These are phyloP conservation scores for Fusarium ambrosium DNA, from an alignment of 2,329 filamentous ascomycete genomes.

Conservation along the genomic window DNA sequence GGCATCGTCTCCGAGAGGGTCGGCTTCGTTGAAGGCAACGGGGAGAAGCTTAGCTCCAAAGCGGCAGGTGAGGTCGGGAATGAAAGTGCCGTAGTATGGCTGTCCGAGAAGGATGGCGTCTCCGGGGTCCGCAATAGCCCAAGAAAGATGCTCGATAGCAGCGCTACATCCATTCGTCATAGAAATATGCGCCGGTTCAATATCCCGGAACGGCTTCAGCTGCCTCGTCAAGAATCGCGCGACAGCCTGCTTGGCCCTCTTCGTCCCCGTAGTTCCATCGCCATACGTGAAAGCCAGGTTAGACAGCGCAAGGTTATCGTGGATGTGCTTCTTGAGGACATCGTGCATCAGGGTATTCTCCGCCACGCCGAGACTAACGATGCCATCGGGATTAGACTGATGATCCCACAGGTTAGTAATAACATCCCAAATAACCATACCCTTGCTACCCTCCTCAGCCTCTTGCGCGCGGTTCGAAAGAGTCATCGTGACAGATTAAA, in stretches of 20 bases:
- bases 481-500: constrained; percentile 27
- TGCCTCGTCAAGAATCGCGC: constrained; percentile 54
- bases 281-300: constrained; percentile 57
- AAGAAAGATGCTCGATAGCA: constrained; percentile 57
- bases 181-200: constrained; percentile 52
- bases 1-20: constrained; percentile 58
- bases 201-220: constrained; percentile 46
- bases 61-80: constrained; percentile 59
- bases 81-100: constrained; percentile 64
- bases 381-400: constrained; percentile 57
- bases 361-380: constrained; percentile 64
- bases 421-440: constrained; percentile 57
- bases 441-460: constrained; percentile 46
- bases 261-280: constrained; percentile 56
- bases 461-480: constrained; percentile 49
- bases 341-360: constrained; percentile 67
- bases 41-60: constrained; percentile 58
- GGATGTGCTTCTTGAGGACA: constrained; percentile 57
- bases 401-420: constrained; percentile 60
- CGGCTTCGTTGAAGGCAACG: constrained; percentile 59
- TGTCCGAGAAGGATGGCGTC: constrained; percentile 57
- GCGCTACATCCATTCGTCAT: constrained; percentile 58
- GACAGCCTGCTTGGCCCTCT: constrained; percentile 49
- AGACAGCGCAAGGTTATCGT: constrained; percentile 52
- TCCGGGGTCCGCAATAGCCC: constrained; percentile 56